Evolutionary conservation across 441 rosid genomes (phyloP), one percentile per base, ranked within the genome.

Genomic region (Erodium trifolium): DNA sequence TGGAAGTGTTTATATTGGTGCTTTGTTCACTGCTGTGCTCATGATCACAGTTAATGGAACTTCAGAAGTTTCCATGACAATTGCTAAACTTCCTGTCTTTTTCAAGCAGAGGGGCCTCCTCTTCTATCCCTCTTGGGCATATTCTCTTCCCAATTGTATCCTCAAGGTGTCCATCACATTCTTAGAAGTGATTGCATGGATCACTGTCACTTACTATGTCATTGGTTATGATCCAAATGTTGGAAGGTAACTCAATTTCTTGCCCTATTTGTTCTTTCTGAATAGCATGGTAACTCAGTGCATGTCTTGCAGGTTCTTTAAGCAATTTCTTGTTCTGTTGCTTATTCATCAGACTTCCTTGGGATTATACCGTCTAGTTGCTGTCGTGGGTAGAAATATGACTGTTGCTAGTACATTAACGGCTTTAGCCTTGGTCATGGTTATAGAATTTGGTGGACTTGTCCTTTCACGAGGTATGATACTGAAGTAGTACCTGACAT

Each of bases 71-170:
- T 76, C 90, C 41, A 77, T 92, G 91, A 82, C 94, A 35, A 82
- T 92, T 51, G 78, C 70, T 59, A 88, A 88, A 69, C 97, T 92
- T 76, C 94, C 92, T 29, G 88, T 92, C 67, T 89, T 92, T 65
- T 92, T 82, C 88, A 92, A 90, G 78, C 97, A 92, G 73, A 82
- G 97, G 27, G 90, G 84, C 67, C 79, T 82, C 41, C 77, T 82
- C 7, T 90, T 89, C 82, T 90, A 73, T 77, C 95, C 98, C 65
- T 41, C 91, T 0, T 92, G 96, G 96, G 80, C 84, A 3, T 92
- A 81, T 73, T 67, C 93, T 43, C 73, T 90, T 59, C 96, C 98
- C 3, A 62, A 81, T 27, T 90, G 93, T 92, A 78, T 92, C 70
- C 83, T 87, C 27, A 88, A 88, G 78, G 84, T 90, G 67, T 93